Base-by-base conservation (phyloP, 495 filamentous ascomycete genomes). In the Penicillium cosmopolitanum region DNA sequence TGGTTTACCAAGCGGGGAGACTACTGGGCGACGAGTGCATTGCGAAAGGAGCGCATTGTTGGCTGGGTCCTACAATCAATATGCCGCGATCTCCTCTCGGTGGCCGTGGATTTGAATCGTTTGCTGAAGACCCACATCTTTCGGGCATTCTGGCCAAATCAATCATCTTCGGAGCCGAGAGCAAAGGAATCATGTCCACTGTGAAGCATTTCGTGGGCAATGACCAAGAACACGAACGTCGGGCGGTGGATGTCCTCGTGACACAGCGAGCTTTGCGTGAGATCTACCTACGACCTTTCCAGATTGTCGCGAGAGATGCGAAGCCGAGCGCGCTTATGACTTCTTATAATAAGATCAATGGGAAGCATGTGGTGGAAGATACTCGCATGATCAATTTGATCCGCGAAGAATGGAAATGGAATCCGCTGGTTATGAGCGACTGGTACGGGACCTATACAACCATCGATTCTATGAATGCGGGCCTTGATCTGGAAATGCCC, bases 161-260 rank as follows among this genome's bases (percentile, higher is more conserved):
- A 11, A 76, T 87, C n/a, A 81, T 87, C 46, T 78, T 80, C 44
- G 89, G 89, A 3, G 79, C 90, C 10, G 83, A 93, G 67, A 77
- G 75, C 16, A 83, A 78, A 18, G 83, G 84, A 1, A 77, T 92
- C n/a, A 80, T 77, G 34, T 81, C 88, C 1, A 87, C 85, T 0
- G 71, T 88, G 50, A 92, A 92, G 74, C 89, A 93, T 66, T 90
- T 88, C 62, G 83, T 88, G 2, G 84, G 81, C 44, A 91, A 91
- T 61, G 89, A 92, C 61, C 85, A 87, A 66, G 89, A 92, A 62
- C 81, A 86, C 54, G 80, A 82, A 61, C 74, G 89, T 0, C 82
- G 83, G 55, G 82, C 80, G 0, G 82, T 89, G 5, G 73, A 90
- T 68, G 81, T 78, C 33, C 79, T 86, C 28, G 77, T 91, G 38